phyloP scores from a whole-genome alignment of 2,329 filamentous ascomycete genomes.

The Stachybotrys chlorohalonatus region DNA sequence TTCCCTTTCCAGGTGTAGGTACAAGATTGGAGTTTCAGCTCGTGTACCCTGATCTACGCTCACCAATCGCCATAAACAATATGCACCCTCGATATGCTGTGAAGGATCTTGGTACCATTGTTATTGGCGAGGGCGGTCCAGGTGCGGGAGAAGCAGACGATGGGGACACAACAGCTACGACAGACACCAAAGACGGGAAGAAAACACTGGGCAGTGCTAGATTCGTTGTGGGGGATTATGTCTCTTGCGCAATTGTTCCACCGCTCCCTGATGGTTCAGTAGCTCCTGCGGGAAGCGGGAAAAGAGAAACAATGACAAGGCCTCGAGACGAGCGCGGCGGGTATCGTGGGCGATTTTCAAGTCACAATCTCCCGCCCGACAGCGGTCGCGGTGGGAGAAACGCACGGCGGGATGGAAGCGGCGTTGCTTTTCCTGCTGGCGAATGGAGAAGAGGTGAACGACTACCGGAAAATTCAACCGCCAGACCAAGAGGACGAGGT shows the following conservation, averaged over 20 bases:
- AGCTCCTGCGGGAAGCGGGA: constrained; percentile 44
- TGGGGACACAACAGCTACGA: constrained; percentile 21
- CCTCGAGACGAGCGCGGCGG: constrained; percentile 12
- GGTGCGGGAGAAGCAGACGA: constrained; percentile 31
- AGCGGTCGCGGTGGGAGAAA: constrained; percentile 26
- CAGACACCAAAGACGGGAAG: constrained; percentile 47
- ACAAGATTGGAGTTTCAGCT: constrained; percentile 83
- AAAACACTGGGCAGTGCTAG: constrained; percentile 69
- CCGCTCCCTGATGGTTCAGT: constrained; percentile 67
- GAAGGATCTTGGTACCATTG: constrained; percentile 75
- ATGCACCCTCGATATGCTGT: constrained; percentile 53
- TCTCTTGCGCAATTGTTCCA: constrained; percentile 73
- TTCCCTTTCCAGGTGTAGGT: constrained; percentile 68
- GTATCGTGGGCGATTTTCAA: constrained; percentile 12
- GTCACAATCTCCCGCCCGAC: constrained; percentile 17
- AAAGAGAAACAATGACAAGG: constrained; percentile 12
- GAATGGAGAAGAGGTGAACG: constrained; percentile 61
- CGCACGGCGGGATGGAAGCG: constrained; percentile 28
- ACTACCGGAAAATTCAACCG: constrained; percentile 41
- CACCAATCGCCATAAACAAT: constrained; percentile 14
- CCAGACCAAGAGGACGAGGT: constrained; percentile 16
- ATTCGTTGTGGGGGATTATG: constrained; percentile 83
- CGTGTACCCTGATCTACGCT: constrained; percentile 66
- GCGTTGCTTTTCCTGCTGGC: constrained; percentile 34
- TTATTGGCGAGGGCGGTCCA: constrained; percentile 55